Evolutionary conservation across 129 eudicot species (phyloP).

Genomic region (Saussurea involucrata): DNA sequence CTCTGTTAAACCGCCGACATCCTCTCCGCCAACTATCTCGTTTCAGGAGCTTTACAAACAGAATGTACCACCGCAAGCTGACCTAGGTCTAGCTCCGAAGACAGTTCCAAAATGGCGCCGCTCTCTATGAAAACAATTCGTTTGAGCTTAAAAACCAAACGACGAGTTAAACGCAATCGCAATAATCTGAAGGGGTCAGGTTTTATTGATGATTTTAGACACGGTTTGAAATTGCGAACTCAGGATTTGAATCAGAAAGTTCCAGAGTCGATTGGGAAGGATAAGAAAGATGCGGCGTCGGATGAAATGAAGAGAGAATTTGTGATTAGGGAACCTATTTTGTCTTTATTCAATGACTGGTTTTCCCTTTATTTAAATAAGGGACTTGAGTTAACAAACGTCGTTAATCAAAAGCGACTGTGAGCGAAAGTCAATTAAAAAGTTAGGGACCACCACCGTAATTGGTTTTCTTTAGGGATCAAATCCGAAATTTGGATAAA

Average conservation of each 20-base stretch:
- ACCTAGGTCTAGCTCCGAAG: not conserved
- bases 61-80: not conserved
- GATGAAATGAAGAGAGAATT: slow-evolving; percentile 14
- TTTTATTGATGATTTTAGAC: not conserved
- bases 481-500: too few species aligned
- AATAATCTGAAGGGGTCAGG: not conserved
- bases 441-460: too few species aligned
- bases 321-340: too few species aligned
- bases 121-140: slow-evolving; percentile 9
- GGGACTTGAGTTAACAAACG: too few species aligned
- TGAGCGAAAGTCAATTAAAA: too few species aligned
- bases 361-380: too few species aligned
- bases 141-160: slow-evolving; percentile 17
- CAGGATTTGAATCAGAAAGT: not conserved
- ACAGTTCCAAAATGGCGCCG: not conserved
- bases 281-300: not conserved
- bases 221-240: slow-evolving; percentile 6
- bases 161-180: not conserved
- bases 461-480: too few species aligned
- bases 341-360: too few species aligned
- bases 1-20: slow-evolving; percentile 15
- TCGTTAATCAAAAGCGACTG: too few species aligned
- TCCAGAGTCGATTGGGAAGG: slow-evolving; percentile 15
- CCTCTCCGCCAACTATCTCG: slow-evolving; percentile 1
- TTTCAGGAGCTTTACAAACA: slow-evolving; percentile 28